Evolutionary conservation across 192 early-diverging fungal species (phyloP).

Genomic region (Coemansia sp.): DNA sequence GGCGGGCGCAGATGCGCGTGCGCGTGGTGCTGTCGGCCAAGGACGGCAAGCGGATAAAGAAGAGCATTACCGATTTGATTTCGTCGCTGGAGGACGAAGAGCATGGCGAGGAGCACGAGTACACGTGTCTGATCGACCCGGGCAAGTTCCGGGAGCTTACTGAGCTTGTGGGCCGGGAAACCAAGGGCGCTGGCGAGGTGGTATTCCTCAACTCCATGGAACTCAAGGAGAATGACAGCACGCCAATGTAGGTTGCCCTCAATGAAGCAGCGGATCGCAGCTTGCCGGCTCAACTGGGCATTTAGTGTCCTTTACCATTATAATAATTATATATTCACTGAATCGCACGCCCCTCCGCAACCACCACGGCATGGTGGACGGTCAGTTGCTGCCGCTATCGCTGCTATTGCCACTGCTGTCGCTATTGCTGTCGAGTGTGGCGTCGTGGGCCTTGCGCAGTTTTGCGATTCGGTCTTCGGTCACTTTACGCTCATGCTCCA

Average conservation of each 20-base stretch:
- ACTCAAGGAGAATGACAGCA: slow-evolving; percentile 64
- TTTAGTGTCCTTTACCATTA: no score
- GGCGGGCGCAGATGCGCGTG: slow-evolving; percentile 89
- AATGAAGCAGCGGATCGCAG: no score
- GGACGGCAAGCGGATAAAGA: slow-evolving; percentile 84
- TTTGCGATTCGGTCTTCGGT: slow-evolving; percentile 45
- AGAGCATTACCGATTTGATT: slow-evolving; percentile 63
- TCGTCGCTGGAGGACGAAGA: slow-evolving; percentile 77
- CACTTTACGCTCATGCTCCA: slow-evolving; percentile 71
- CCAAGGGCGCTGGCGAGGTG: slow-evolving; percentile 82
- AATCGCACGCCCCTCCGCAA: no score
- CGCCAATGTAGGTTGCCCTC: slow-evolving; percentile 41
- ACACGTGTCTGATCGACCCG: slow-evolving; percentile 75
- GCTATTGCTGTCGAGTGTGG: slow-evolving; percentile 6
- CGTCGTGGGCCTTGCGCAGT: slow-evolving; percentile 30
- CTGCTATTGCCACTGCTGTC: slow-evolving; percentile 9
- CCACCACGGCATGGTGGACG: not conserved
- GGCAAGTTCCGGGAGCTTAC: slow-evolving; percentile 81
- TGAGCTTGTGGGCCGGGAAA: slow-evolving; percentile 81
- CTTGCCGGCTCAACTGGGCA: no score
- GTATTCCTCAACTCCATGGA: slow-evolving; percentile 82
- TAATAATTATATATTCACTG: not conserved
- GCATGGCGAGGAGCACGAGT: slow-evolving; percentile 47
- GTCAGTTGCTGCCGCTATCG: not conserved
- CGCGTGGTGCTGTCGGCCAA: slow-evolving; percentile 75